Conservation (phyloP, 305 asterid genomes). For the Plantago lanceolata region DNA sequence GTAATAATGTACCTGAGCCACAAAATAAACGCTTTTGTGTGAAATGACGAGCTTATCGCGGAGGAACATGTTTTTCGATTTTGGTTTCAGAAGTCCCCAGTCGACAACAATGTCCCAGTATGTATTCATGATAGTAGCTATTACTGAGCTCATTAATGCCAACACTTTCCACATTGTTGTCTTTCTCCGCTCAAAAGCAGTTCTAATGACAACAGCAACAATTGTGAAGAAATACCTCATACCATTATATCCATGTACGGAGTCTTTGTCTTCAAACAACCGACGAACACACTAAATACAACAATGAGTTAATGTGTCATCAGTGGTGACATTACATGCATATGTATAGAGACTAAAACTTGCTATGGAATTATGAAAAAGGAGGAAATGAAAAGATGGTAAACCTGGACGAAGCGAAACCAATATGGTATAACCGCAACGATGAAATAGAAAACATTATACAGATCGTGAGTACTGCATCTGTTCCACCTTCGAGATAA, state of each 20-base stretch:
- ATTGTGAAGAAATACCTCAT: conserved; percentile 69
- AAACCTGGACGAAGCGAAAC: conserved; percentile 85
- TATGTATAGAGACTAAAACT: neutral
- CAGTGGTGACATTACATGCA: neutral
- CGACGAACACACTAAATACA: conserved; percentile 64
- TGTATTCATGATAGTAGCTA: conserved; percentile 53
- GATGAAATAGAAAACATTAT: conserved; percentile 57
- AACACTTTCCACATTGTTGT: conserved; percentile 47
- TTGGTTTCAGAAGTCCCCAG: conserved; percentile 73
- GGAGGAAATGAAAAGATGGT: neutral
- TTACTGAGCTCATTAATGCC: conserved; percentile 53
- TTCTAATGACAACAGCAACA: conserved; percentile 60
- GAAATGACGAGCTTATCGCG: conserved; percentile 56
- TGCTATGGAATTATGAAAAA: neutral
- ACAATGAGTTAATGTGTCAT: conserved; percentile 6
- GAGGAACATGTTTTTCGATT: conserved; percentile 53
- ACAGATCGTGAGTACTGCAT: conserved; percentile 45
- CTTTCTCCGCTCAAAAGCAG: conserved; percentile 57
- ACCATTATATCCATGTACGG: conserved; percentile 50
- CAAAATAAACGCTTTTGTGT: conserved; percentile 50
- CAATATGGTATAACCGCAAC: conserved; percentile 73
- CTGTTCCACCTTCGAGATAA: conserved; percentile 30
- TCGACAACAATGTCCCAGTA: conserved; percentile 82
- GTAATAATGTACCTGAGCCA: conserved; percentile 49
- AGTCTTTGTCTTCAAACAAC: conserved; percentile 59